phyloP scores from a whole-genome alignment of 2,329 filamentous ascomycete genomes.

The Monilinia polystroma region DNA sequence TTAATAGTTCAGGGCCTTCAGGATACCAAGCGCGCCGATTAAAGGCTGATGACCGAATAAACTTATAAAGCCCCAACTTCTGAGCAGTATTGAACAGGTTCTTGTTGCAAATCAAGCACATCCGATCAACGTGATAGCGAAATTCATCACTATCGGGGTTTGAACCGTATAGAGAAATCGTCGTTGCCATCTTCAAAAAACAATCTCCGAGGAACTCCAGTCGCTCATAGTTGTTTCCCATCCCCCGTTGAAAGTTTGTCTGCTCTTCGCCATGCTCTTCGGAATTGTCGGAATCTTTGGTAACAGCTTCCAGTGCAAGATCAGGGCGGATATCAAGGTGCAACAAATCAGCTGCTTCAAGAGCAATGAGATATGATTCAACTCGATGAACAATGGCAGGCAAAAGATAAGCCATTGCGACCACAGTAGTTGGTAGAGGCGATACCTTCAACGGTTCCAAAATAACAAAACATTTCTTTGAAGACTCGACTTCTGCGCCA shows the following conservation, averaged over 20 bases:
- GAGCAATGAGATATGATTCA: slow-evolving; percentile 75
- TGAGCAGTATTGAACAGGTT: slow-evolving; percentile 80
- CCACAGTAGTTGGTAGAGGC: slow-evolving; percentile 65
- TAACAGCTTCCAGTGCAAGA: slow-evolving; percentile 83
- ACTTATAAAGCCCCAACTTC: slow-evolving; percentile 66
- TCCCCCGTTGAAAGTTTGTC: slow-evolving; percentile 75
- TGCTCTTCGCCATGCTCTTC: slow-evolving; percentile 68
- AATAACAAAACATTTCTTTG: slow-evolving; percentile 64
- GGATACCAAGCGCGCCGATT: slow-evolving; percentile 83
- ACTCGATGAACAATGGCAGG: slow-evolving; percentile 83
- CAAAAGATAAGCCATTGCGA: slow-evolving; percentile 70
- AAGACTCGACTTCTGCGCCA: slow-evolving; percentile 47
- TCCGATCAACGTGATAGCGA: slow-evolving; percentile 84
- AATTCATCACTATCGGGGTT: slow-evolving; percentile 79
- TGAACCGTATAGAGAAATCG: slow-evolving; percentile 77
- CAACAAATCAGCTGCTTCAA: slow-evolving; percentile 70
- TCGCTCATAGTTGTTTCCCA: slow-evolving; percentile 93
- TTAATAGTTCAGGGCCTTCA: slow-evolving; percentile 67
- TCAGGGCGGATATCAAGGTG: slow-evolving; percentile 62
- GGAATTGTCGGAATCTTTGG: slow-evolving; percentile 85
- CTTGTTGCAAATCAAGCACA: slow-evolving; percentile 87
- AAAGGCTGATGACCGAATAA: slow-evolving; percentile 80
- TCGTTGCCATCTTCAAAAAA: slow-evolving; percentile 94
- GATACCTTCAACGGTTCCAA: slow-evolving; percentile 77
- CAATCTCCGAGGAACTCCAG: slow-evolving; percentile 92